A percentile compares a stretch with the other conserved stretches of the same genome.
phyloP scores from a whole-genome alignment of 129 eudicot species.

The Silybum marianum region DNA sequence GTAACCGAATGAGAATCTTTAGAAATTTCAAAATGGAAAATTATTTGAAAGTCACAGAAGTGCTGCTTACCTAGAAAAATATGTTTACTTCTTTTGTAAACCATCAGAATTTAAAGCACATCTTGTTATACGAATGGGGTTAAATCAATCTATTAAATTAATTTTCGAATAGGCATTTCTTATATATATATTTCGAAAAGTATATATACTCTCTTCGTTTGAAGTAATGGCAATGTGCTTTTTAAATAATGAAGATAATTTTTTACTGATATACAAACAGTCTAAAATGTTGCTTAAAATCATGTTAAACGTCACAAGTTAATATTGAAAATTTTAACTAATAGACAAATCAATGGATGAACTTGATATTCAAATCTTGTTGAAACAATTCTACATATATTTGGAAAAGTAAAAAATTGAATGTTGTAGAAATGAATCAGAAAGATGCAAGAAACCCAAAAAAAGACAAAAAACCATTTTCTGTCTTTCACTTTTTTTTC shows the following conservation, averaged over 20 bases:
- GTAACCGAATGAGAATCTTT: neutral
- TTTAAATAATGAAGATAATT: no score
- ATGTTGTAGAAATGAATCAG: neutral
- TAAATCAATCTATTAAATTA: neutral
- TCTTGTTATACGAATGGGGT: neutral
- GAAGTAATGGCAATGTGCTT: neutral
- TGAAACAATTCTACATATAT: neutral
- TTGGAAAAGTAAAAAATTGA: neutral
- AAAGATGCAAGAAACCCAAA: neutral
- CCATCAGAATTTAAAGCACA: neutral
- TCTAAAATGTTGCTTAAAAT: neutral
- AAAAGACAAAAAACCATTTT: neutral
- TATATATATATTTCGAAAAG: no score
- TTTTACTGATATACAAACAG: neutral
- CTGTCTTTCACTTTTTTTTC: neutral
- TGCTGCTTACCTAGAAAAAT: neutral
- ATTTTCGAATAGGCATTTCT: neutral
- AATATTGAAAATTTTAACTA: neutral
- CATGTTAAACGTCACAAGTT: neutral
- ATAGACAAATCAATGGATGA: neutral
- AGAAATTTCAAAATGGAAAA: neutral
- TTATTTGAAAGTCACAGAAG: neutral
- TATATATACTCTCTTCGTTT: neutral
- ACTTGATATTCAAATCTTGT: neutral
- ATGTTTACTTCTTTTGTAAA: neutral